These are phyloP conservation scores for Spencermartinsiella europaea DNA, from an alignment of 805 yeast genomes.

Conservation along the genomic window DNA sequence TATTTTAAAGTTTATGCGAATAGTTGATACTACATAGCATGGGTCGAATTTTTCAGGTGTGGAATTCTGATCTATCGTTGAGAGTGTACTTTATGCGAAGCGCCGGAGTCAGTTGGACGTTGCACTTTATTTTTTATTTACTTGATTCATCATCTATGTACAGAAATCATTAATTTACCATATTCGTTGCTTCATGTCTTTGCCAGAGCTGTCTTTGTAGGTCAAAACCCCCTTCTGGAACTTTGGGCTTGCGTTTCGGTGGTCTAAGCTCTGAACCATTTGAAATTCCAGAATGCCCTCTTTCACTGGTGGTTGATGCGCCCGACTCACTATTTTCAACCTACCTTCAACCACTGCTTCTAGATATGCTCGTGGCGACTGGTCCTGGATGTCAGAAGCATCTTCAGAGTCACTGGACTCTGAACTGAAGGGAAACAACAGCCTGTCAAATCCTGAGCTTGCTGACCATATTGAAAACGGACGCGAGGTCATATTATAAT, in stretches of 20 bases:
- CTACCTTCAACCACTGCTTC: constrained; percentile 18
- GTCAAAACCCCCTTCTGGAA: constrained; percentile 9
- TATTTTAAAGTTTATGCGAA: too few relatives aligned
- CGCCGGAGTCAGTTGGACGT: too few relatives aligned
- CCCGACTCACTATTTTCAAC: neutral
- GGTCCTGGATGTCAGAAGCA: constrained; percentile 8
- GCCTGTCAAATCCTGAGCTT: constrained; percentile 12
- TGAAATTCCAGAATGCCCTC: constrained; percentile 10
- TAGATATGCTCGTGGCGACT: constrained; percentile 6
- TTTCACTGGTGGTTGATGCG: neutral
- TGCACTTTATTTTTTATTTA: too few relatives aligned
- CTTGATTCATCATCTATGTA: neutral
- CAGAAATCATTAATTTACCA: constrained; percentile 6
- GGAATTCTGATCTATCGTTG: too few relatives aligned
- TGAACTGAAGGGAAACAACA: constrained; percentile 15
- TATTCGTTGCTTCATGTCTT: constrained; percentile 4
- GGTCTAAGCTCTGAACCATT: constrained; percentile 12
- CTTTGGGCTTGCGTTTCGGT: constrained; percentile 12
- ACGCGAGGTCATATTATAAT: constrained; percentile 13
- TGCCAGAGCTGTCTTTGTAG: constrained; percentile 8
- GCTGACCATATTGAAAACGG: constrained; percentile 11
- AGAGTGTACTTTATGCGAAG: too few relatives aligned
- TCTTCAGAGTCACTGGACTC: constrained; percentile 16
- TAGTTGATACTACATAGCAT: too few relatives aligned
- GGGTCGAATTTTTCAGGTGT: too few relatives aligned